Percentiles rank a stretch among this genome's conserved stretches.
These are phyloP conservation scores for Clonostachys solani DNA, from an alignment of 2,329 filamentous ascomycete species.

Conservation along the genomic window DNA sequence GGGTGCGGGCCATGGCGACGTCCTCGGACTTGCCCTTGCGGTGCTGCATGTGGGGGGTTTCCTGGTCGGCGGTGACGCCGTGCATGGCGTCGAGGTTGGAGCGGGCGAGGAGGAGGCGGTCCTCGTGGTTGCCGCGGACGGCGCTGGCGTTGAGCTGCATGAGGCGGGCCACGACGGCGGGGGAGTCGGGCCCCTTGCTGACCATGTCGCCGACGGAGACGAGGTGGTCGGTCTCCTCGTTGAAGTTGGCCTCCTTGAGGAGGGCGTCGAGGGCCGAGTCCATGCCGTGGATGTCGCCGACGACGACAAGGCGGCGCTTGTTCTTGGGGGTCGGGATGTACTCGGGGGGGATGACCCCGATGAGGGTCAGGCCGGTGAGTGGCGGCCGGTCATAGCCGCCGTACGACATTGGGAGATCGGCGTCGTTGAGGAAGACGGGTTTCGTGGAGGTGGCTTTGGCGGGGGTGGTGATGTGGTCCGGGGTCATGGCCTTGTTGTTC, in stretches of 20 bases:
- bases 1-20: slow-evolving; percentile 51
- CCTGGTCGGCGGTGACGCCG: slow-evolving; percentile 17
- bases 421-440: slow-evolving; percentile 11
- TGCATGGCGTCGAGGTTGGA: slow-evolving; percentile 14
- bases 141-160: slow-evolving; percentile 71
- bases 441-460: neutral
- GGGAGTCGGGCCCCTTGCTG: slow-evolving; percentile 80
- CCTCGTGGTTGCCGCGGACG: slow-evolving; percentile 92
- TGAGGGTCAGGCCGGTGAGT: slow-evolving; percentile 22
- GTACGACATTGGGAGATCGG: slow-evolving; percentile 33
- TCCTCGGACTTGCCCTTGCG: slow-evolving; percentile 29
- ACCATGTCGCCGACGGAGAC: slow-evolving; percentile 77
- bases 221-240: slow-evolving; percentile 59
- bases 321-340: slow-evolving; percentile 25
- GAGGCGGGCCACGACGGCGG: slow-evolving; percentile 71
- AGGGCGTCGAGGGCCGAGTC: slow-evolving; percentile 61
- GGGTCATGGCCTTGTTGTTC: slow-evolving; percentile 5
- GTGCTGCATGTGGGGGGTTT: slow-evolving; percentile 11
- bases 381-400: slow-evolving; percentile 30
- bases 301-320: slow-evolving; percentile 64
- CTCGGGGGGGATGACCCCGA: slow-evolving; percentile 19
- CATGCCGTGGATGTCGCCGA: slow-evolving; percentile 94
- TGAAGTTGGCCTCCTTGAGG: slow-evolving; percentile 62
- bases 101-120: slow-evolving; percentile 70
- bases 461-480: neutral